Evolutionary conservation across 2,329 filamentous ascomycete genomes (phyloP), one percentile per base, ranked within the genome.

Genomic region (Didymella glomerata): DNA sequence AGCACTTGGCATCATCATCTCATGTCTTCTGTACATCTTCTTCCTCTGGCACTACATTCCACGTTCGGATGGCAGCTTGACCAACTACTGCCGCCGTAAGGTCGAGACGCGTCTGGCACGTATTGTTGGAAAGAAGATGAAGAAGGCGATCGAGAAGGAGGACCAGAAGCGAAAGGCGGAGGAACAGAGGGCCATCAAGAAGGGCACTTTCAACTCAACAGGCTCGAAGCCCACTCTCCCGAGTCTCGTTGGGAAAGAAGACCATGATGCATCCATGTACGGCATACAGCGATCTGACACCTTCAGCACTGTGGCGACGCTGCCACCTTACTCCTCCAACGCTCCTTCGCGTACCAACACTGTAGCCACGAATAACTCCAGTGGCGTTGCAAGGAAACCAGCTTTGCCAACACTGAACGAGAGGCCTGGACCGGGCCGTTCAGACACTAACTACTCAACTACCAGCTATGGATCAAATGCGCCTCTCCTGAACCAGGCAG

Each of bases 1-100:
- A 0, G 85, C 90, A 6, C 74, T 98, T 53, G 84, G 81, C 56
- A 83, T 98, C 49, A 80, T 94, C n/a, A 73, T 91, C 10, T 92
- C 91, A 0, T 81, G 88, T 22, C 69, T 96, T 1, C 88, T 96
- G 60, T 98, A 96, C 78, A 77, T 97, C 36, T 86, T 92, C 69
- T 99, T 97, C 77, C 84, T 99, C 6, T 97, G 91, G 86, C 91
- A 95, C 77, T 95, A 94, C 78, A 94, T 99, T 61, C 93, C 93
- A 1, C 85, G 85, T 34, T 83, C 87, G 11, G 93, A 97, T 71
- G 92, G 92, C 6, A 89, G 90, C 8, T 83, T 99, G 28, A 87
- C 87, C 5, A 88, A 88, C 25, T 99, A 96, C 79, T 98, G 95
- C 75, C 90, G 91, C 62, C 89, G 93, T 45, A 98, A 98, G 81